phyloP scores from a whole-genome alignment of 2,329 filamentous ascomycete species.

The Fusarium chlamydosporum region DNA sequence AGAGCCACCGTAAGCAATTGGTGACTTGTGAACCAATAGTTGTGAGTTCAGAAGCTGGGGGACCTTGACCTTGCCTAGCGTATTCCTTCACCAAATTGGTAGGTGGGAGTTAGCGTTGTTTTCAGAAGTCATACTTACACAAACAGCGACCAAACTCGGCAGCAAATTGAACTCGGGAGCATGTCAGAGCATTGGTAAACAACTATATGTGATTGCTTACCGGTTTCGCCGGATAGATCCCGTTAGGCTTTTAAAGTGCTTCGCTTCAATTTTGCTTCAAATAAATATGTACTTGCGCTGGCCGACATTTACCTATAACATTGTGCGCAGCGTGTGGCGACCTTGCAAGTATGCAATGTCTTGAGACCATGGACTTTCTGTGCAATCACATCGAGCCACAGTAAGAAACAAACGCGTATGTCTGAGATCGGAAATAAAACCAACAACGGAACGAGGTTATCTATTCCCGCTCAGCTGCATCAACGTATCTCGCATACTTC shows the following conservation, averaged over 20 bases:
- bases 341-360: conserved; percentile 1
- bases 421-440: conserved; percentile 12
- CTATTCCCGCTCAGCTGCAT: conserved; percentile 11
- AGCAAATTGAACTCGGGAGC: not conserved
- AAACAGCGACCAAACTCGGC: not conserved
- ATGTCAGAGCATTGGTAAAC: conserved; percentile 1
- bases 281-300: conserved; percentile 14
- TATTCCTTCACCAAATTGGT: not conserved
- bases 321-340: conserved; percentile 8
- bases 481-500: conserved; percentile 8
- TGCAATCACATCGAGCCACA: not conserved
- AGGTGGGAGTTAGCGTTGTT: conserved; percentile 3
- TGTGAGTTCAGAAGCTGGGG: not conserved
- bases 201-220: not conserved
- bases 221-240: conserved; percentile 2
- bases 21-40: not conserved
- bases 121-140: conserved; percentile 1
- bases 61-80: not conserved
- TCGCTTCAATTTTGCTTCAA: conserved; percentile 28
- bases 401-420: conserved; percentile 20
- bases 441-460: conserved; percentile 14
- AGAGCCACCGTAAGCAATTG: not conserved
- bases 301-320: conserved; percentile 7
- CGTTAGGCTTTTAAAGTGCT: conserved; percentile 18
- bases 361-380: not conserved